These are phyloP conservation scores for Clonostachys solani DNA, from an alignment of 2,329 filamentous ascomycete species.

Conservation along the genomic window DNA sequence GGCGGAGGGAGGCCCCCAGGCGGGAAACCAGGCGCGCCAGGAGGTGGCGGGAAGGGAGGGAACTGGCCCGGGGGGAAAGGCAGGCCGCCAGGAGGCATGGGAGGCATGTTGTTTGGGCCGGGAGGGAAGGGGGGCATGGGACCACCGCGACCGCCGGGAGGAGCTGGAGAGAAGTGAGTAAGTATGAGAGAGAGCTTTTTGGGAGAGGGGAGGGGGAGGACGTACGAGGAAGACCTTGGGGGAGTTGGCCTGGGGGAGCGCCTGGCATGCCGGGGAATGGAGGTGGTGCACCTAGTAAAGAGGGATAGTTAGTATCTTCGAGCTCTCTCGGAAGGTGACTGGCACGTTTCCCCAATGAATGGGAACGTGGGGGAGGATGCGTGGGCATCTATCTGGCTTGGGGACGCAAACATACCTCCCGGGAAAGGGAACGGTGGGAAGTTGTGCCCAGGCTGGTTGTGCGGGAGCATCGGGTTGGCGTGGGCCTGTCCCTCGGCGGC, in stretches of 20 bases:
- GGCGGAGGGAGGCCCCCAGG: slow-evolving; percentile 22
- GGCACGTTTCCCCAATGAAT: too few relatives aligned
- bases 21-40: slow-evolving; percentile 34
- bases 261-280: slow-evolving; percentile 52
- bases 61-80: slow-evolving; percentile 14
- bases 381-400: not conserved
- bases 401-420: slow-evolving; percentile 30
- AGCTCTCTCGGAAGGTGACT: too few relatives aligned
- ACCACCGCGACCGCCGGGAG: not conserved
- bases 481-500: slow-evolving; percentile 86
- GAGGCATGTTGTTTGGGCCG: slow-evolving; percentile 6
- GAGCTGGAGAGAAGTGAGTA: slow-evolving; percentile 37
- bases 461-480: slow-evolving; percentile 77
- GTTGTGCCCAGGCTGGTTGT: slow-evolving; percentile 57
- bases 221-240: slow-evolving; percentile 49
- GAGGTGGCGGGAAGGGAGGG: slow-evolving; percentile 22
- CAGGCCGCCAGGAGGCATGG: slow-evolving; percentile 11
- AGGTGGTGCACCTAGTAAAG: slow-evolving; percentile 41
- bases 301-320: too few relatives aligned
- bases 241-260: slow-evolving; percentile 30
- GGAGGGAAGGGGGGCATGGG: slow-evolving; percentile 9
- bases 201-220: slow-evolving; percentile 24
- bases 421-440: slow-evolving; percentile 54
- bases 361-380: slow-evolving; percentile 5
- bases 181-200: slow-evolving; percentile 24